phyloP scores from a whole-genome alignment of 805 yeast genomes.

The Zygoascus ofunaensis region DNA sequence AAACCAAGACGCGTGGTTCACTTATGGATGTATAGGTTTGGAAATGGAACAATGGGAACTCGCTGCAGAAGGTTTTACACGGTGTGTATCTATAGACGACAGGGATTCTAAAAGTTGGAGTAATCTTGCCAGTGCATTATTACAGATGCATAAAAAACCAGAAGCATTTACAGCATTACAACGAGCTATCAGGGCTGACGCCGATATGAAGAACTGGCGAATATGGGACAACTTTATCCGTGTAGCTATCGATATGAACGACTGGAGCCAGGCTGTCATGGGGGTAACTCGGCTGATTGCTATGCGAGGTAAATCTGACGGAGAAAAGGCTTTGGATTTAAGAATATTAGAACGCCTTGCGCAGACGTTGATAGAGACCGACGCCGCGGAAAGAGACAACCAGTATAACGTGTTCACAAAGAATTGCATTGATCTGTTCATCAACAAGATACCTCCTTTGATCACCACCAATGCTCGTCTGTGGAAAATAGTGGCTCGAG shows the following conservation, averaged over 20 bases:
- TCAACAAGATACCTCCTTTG: conserved; percentile 56
- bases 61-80: conserved; percentile 85
- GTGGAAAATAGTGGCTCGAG: conserved; percentile 80
- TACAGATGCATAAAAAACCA: conserved; percentile 51
- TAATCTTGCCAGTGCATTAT: conserved; percentile 72
- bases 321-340: conserved; percentile 62
- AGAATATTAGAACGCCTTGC: conserved; percentile 67
- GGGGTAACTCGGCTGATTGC: conserved; percentile 61
- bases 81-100: conserved; percentile 82
- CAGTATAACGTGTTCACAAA: conserved; percentile 45
- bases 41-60: conserved; percentile 60
- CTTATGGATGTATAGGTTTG: conserved; percentile 84
- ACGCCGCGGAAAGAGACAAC: conserved; percentile 28
- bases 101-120: conserved; percentile 82
- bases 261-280: conserved; percentile 79
- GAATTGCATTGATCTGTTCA: conserved; percentile 62
- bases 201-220: conserved; percentile 68
- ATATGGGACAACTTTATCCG: conserved; percentile 81
- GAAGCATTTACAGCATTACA: conserved; percentile 83
- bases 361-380: conserved; percentile 48
- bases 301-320: conserved; percentile 44
- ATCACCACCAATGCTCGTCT: conserved; percentile 56
- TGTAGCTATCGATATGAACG: conserved; percentile 72
- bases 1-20: conserved; percentile 75
- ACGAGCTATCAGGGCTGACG: conserved; percentile 63